Evolutionary conservation across 495 filamentous ascomycete genomes (phyloP).

Genomic region (Aspergillus funiculosus): DNA sequence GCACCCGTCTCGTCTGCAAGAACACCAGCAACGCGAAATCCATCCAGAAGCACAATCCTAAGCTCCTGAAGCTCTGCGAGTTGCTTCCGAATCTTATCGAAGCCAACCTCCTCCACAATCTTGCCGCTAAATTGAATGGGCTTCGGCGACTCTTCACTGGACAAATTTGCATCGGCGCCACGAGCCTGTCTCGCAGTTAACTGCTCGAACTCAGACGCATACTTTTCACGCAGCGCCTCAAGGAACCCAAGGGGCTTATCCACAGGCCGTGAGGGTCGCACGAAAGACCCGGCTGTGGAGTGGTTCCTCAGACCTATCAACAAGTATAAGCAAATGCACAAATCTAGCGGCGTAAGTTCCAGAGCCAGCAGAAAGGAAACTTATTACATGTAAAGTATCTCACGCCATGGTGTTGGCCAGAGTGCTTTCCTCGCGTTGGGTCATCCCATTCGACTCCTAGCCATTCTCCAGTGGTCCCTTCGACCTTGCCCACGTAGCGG

Average conservation of each 20-base stretch:
- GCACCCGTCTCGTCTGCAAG: slow-evolving; percentile 31
- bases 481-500: slow-evolving; percentile 71
- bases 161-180: slow-evolving; percentile 21
- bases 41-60: slow-evolving; percentile 75
- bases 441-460: slow-evolving; percentile 98
- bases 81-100: slow-evolving; percentile 82
- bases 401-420: slow-evolving; percentile 70
- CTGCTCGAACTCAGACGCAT: slow-evolving; percentile 54
- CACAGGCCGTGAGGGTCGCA: slow-evolving; percentile 65
- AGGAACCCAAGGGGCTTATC: slow-evolving; percentile 68
- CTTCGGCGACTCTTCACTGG: slow-evolving; percentile 30
- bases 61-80: slow-evolving; percentile 72
- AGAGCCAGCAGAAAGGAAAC: not conserved
- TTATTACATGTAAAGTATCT: slow-evolving; percentile 77
- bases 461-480: slow-evolving; percentile 75
- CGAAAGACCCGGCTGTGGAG: slow-evolving; percentile 73
- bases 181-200: slow-evolving; percentile 17
- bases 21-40: slow-evolving; percentile 51
- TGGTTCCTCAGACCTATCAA: slow-evolving; percentile 58
- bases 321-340: slow-evolving; percentile 9
- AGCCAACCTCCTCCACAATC: slow-evolving; percentile 89
- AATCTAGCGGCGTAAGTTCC: too few relatives aligned
- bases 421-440: slow-evolving; percentile 75
- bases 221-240: slow-evolving; percentile 75
- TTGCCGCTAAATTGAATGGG: slow-evolving; percentile 74